These are phyloP conservation scores for Fraxinus greggii DNA, from an alignment of 305 asterid species.

Conservation along the genomic window DNA sequence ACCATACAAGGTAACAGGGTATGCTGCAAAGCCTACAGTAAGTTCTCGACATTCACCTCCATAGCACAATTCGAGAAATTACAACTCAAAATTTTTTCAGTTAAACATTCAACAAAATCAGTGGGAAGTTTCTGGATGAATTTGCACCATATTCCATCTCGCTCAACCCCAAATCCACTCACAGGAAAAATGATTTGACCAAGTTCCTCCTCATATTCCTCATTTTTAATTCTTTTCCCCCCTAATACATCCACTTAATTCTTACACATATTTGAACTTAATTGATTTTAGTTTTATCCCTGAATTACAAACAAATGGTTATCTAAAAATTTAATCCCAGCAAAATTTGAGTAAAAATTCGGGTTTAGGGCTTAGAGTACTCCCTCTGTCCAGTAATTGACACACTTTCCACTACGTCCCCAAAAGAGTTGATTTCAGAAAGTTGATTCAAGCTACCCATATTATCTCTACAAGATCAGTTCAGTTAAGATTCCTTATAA, in stretches of 20 bases:
- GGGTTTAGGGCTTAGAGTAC: not conserved
- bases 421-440: not conserved
- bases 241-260: not conserved
- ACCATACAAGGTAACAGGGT: not conserved
- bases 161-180: not conserved
- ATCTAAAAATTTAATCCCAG: not conserved
- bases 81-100: not conserved
- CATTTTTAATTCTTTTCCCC: not conserved
- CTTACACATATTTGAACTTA: not conserved
- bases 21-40: not conserved
- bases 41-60: not conserved
- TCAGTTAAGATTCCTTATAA: not conserved
- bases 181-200: not conserved
- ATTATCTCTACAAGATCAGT: not conserved
- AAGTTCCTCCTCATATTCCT: not conserved
- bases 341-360: not conserved
- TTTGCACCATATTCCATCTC: not conserved
- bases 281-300: not conserved
- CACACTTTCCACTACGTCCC: not conserved
- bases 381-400: not conserved
- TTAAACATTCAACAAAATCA: not conserved
- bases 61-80: not conserved
- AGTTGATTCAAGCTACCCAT: too few species aligned
- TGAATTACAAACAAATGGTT: not conserved
- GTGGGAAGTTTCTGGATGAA: not conserved